phyloP scores from a whole-genome alignment of 345 rosid species.

The Capsella bursapastoris region DNA sequence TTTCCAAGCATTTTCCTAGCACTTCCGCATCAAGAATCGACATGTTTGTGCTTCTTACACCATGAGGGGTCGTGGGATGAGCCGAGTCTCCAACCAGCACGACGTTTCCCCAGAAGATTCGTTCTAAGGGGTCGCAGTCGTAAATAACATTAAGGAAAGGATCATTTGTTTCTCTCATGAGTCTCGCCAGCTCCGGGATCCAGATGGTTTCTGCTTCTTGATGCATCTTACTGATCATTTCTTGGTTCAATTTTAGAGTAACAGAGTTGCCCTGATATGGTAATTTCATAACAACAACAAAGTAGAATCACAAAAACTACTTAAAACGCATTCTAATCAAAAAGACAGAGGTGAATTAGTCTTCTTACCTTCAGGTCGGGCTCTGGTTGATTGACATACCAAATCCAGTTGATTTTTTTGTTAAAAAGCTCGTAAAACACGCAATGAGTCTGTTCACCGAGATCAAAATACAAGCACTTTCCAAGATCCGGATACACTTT shows the following conservation, averaged over 20 bases:
- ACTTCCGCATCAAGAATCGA: conserved; percentile 70
- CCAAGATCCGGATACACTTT: conserved; percentile 69
- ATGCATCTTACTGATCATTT: conserved; percentile 64
- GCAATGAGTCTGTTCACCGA: conserved; percentile 52
- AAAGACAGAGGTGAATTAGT: neutral
- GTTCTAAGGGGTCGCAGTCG: conserved; percentile 66
- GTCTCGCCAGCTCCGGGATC: conserved; percentile 62
- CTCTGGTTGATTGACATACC: conserved; percentile 76
- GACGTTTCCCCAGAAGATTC: conserved; percentile 58
- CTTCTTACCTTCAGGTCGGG: conserved; percentile 61
- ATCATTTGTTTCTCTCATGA: conserved; percentile 69
- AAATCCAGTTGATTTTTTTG: conserved; percentile 75
- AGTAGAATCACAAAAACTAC: neutral
- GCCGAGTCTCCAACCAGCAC: conserved; percentile 82
- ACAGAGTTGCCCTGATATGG: conserved; percentile 64
- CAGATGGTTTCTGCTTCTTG: conserved; percentile 69
- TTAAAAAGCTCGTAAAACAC: conserved; percentile 66
- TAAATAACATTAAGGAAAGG: conserved; percentile 83
- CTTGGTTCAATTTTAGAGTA: conserved; percentile 61
- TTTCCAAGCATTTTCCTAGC: conserved; percentile 66
- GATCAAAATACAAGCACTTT: conserved; percentile 69
- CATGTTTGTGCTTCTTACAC: conserved; percentile 87
- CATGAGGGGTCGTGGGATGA: conserved; percentile 84
- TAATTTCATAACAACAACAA: neutral
- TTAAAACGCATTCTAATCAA: neutral